A percentile compares a stretch with the other conserved stretches of the same genome.
Evolutionary conservation across 768 basidiomycete genomes (phyloP).

Genomic region (Obba rivulosa): DNA sequence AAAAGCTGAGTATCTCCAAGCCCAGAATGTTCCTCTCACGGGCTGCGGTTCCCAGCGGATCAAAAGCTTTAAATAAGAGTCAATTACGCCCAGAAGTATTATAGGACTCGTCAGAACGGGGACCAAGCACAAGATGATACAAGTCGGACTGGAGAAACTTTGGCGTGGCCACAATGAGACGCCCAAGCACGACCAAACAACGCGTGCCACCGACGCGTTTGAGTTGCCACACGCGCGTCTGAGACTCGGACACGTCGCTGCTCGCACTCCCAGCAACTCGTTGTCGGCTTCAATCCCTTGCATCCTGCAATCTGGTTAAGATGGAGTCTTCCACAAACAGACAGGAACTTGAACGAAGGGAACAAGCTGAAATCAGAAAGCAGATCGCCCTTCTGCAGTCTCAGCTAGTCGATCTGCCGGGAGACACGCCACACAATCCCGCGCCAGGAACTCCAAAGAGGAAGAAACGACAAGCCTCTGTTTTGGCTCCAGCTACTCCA

Average conservation of each 20-base stretch:
- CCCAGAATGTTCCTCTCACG: too few species aligned
- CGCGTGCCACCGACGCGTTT: slow-evolving; percentile 3
- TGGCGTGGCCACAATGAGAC: too few species aligned
- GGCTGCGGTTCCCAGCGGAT: too few species aligned
- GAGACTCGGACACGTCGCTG: not conserved
- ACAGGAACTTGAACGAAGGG: slow-evolving; percentile 11
- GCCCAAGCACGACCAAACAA: slow-evolving; percentile 1
- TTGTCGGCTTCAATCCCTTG: too few species aligned
- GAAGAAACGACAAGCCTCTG: slow-evolving; percentile 33
- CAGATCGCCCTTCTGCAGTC: slow-evolving; percentile 55
- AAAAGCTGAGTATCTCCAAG: too few species aligned
- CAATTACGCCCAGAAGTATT: too few species aligned
- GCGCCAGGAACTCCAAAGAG: slow-evolving; percentile 41
- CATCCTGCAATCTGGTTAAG: not conserved
- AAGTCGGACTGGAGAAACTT: too few species aligned
- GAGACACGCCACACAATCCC: slow-evolving; percentile 3
- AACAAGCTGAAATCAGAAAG: slow-evolving; percentile 43
- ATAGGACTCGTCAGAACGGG: too few species aligned
- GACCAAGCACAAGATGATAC: too few species aligned
- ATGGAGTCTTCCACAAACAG: slow-evolving; percentile 14
- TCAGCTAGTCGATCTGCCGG: slow-evolving; percentile 37
- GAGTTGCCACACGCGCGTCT: not conserved
- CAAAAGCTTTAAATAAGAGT: too few species aligned
- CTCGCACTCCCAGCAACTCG: not conserved
- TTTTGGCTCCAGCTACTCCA: slow-evolving; percentile 54